phyloP scores from a whole-genome alignment of 495 filamentous ascomycete genomes.

The Hyaloscypha bicolor region DNA sequence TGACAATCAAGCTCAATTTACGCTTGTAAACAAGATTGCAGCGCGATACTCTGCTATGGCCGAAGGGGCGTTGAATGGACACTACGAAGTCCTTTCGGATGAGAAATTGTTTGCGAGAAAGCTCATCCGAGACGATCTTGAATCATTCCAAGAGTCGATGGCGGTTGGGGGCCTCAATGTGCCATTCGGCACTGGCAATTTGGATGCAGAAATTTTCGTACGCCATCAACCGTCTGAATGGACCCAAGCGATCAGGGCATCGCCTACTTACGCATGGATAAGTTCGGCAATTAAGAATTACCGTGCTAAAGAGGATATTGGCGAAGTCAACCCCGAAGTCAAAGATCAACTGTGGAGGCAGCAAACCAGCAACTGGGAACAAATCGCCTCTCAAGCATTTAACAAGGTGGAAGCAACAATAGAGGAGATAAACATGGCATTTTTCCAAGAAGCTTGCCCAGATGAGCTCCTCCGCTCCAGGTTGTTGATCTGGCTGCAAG shows the following conservation, averaged over 20 bases:
- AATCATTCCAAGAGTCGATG: constrained; percentile 5
- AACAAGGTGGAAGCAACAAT: constrained; percentile 9
- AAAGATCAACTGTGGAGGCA: constrained; percentile 14
- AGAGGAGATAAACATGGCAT: background rate
- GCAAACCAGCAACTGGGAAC: constrained; percentile 8
- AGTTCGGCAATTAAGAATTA: constrained; percentile 1
- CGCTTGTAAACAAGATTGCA: constrained; percentile 6
- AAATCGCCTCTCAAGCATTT: background rate
- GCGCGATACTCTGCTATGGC: constrained; percentile 14
- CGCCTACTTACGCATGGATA: constrained; percentile 14
- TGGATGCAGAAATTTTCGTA: constrained; percentile 5
- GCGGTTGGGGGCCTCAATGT: background rate
- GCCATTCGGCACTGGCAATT: background rate
- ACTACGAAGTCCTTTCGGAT: background rate
- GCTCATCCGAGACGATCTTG: constrained; percentile 16
- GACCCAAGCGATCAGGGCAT: background rate
- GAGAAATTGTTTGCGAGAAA: constrained; percentile 10
- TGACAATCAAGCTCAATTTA: constrained; percentile 9
- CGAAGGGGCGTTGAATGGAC: constrained; percentile 5
- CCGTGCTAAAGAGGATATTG: constrained; percentile 9
- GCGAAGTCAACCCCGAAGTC: constrained; percentile 17
- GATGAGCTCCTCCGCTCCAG: constrained; percentile 1
- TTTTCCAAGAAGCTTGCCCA: constrained; percentile 16
- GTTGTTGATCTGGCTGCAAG: constrained; percentile 10
- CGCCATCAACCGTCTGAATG: background rate